These are phyloP conservation scores for Penstemon barbatus DNA, from an alignment of 257 asterid species.

Conservation along the genomic window DNA sequence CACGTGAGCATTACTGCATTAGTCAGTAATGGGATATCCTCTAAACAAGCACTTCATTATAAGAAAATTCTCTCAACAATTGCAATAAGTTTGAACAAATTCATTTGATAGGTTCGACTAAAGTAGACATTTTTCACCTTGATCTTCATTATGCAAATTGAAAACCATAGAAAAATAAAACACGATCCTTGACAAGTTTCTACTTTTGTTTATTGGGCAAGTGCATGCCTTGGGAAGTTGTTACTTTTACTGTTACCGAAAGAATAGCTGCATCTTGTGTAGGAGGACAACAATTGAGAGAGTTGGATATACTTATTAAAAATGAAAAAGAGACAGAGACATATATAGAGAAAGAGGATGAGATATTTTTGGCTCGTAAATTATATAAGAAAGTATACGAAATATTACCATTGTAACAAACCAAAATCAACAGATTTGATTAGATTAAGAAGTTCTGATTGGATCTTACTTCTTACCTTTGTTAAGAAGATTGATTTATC, in stretches of 20 bases:
- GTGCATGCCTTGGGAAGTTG: background rate
- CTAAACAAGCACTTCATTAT: background rate
- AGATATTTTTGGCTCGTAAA: slow-evolving; percentile 1
- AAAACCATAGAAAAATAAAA: slow-evolving; percentile 18
- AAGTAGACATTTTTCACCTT: background rate
- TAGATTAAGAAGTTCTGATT: no score
- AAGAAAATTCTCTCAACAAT: background rate
- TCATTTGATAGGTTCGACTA: no score
- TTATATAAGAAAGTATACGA: no score
- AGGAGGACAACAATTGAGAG: background rate
- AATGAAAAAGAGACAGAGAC: background rate
- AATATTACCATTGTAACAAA: no score
- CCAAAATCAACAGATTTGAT: no score
- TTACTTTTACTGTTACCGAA: slow-evolving; percentile 2
- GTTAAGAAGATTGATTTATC: no score
- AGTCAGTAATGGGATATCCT: background rate
- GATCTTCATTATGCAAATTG: slow-evolving; percentile 5
- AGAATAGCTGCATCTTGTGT: slow-evolving; percentile 9
- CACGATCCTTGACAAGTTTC: background rate
- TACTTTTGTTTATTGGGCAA: background rate
- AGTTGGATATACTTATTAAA: background rate
- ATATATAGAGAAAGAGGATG: background rate
- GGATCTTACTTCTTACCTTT: no score
- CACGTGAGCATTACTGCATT: background rate
- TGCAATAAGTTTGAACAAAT: no score